Base-by-base conservation (phyloP, 2,329 filamentous ascomycete species). In the Alternaria brassicae region DNA sequence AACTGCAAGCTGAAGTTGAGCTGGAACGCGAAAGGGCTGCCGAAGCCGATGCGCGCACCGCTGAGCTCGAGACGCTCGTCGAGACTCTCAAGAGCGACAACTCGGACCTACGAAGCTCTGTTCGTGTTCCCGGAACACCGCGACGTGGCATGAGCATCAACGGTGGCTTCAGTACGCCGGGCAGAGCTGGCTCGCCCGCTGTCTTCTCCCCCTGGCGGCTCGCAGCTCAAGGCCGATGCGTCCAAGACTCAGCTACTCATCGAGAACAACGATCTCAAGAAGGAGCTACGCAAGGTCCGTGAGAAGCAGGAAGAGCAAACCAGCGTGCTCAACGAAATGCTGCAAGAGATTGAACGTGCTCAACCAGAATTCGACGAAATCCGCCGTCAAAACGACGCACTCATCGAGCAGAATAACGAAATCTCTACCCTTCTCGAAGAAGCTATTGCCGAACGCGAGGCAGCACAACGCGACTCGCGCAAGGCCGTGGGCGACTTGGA, bases 331-430 rank as follows among this genome's bases (percentile, higher is more conserved):
- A 92, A 97, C 65, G 91, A 95, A 59, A 91, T 97, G 81, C 87
- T 97, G 58, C 85, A 88, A 36, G 90, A 93, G 58, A 80, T 98
- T 36, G 93, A 99, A 76, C 89, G 89, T 23, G 93, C 91, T 75
- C 89, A 90, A 25, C 95, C 95, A 0, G 93, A 97, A 72, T 87
- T 97, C 28, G 89, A 96, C 62, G 93, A 98, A 67, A 82, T 96
- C 17, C 89, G 91, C 47, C 85, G 87, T 13, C 93, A 98, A 69
- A 89, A 93, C 63, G 89, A 92, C 53, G 88, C 91, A 30, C 84
- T 98, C 2, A 88, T 93, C 58, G 85, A 86, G 58, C 93, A 97
- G 67, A 89, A 96, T 36, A 85, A 91, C 32, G 90, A 95, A 63
- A 79, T 80, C 74, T 96, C 93, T 0, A 86, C 90, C 62, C 85